A percentile compares a stretch with the other conserved stretches of the same genome.
phyloP scores from a whole-genome alignment of 768 basidiomycete species.

The Solioccasus polychromus region DNA sequence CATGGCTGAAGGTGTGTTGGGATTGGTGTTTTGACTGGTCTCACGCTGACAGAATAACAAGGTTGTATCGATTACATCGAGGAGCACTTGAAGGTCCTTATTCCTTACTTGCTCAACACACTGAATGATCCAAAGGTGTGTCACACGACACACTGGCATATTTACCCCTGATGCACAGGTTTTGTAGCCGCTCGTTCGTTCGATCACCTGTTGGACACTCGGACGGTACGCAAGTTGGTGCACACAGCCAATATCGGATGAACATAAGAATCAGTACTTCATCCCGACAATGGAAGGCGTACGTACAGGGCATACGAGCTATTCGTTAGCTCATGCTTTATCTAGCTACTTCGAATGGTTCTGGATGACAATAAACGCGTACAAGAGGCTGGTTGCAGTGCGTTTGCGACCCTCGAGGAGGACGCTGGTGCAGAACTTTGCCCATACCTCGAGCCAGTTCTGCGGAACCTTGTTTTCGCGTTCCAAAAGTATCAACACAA shows the following conservation, averaged over 20 bases:
- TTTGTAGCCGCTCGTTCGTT: conserved; percentile 86
- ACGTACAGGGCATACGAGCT: conserved; percentile 31
- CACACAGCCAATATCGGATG: conserved; percentile 77
- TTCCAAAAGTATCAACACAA: conserved; percentile 99
- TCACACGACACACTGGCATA: not conserved
- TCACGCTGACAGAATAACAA: conserved; percentile 30
- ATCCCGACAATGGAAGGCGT: conserved; percentile 99
- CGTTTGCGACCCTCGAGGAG: conserved; percentile 97
- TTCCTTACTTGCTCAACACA: conserved; percentile 90
- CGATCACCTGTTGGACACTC: conserved; percentile 99
- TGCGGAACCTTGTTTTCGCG: conserved; percentile 92
- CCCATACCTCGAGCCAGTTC: conserved; percentile 92
- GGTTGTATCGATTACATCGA: conserved; percentile 96
- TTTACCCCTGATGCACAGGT: conserved; percentile 2
- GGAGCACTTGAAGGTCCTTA: conserved; percentile 88
- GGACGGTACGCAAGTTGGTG: conserved; percentile 98
- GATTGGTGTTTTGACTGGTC: not conserved
- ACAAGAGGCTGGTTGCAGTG: conserved; percentile 98
- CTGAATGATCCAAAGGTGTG: conserved; percentile 88
- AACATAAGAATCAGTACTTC: conserved; percentile 88
- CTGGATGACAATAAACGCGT: conserved; percentile 98
- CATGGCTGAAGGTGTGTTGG: conserved; percentile 87
- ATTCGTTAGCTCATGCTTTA: not conserved
- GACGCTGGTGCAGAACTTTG: conserved; percentile 88
- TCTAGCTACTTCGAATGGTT: conserved; percentile 94